Evolutionary conservation across 2,329 filamentous ascomycete species (phyloP).

Genomic region (Aspergillus amoenus): DNA sequence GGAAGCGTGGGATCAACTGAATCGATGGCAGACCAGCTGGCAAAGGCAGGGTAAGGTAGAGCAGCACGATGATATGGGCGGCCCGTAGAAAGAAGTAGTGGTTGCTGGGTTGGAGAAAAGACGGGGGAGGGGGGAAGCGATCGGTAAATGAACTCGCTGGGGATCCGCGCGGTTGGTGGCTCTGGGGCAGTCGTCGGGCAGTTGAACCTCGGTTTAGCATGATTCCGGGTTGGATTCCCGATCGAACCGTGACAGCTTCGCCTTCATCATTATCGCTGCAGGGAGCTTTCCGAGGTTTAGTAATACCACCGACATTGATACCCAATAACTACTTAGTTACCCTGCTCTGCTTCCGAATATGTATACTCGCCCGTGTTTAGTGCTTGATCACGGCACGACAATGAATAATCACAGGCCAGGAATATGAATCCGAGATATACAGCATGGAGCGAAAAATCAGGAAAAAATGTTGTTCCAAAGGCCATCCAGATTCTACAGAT

Average conservation of each 20-base stretch:
- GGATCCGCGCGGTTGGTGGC: conserved; percentile 6
- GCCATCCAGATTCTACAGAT: background rate
- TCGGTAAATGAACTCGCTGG: conserved; percentile 14
- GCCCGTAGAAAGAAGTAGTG: conserved; percentile 6
- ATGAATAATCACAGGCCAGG: no score
- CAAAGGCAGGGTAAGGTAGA: background rate
- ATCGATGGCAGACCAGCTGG: conserved; percentile 21
- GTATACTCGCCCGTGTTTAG: no score
- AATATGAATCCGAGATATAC: background rate
- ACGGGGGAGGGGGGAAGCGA: conserved; percentile 12
- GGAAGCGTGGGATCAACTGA: conserved; percentile 7
- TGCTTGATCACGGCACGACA: no score
- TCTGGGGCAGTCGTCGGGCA: conserved; percentile 24
- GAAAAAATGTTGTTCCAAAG: background rate
- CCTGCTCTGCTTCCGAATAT: no score
- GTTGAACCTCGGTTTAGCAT: conserved; percentile 12
- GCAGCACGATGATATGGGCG: background rate
- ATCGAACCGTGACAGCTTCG: background rate
- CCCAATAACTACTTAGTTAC: no score
- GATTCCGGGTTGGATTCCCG: conserved; percentile 4
- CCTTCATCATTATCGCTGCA: background rate
- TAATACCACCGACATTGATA: no score
- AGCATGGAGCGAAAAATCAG: background rate
- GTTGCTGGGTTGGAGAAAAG: conserved; percentile 9
- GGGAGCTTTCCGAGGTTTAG: no score